Percentiles rank a stretch among this genome's conserved stretches.
These are phyloP conservation scores for Talaromyces sp. DNA, from an alignment of 2,329 filamentous ascomycete genomes.

Conservation along the genomic window DNA sequence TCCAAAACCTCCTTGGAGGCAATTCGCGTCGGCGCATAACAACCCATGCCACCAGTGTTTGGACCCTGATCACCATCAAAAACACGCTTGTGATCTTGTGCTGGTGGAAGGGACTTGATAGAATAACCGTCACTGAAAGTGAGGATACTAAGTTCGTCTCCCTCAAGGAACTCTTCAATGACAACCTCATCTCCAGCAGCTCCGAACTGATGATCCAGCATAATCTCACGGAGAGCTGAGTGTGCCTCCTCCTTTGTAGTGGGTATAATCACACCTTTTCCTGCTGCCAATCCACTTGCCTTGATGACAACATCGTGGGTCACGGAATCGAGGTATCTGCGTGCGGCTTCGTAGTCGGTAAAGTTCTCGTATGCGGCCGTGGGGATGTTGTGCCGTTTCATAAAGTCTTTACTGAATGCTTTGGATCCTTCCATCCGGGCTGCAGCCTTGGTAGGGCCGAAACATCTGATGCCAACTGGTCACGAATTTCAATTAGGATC, in stretches of 20 bases:
- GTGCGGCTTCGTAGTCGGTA: conserved; percentile 67
- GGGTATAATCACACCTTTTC: conserved; percentile 93
- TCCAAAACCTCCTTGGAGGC: conserved; percentile 72
- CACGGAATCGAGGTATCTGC: conserved; percentile 68
- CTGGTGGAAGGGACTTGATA: conserved; percentile 78
- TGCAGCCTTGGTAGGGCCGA: conserved; percentile 80
- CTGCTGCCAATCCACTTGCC: conserved; percentile 84
- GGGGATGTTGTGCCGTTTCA: conserved; percentile 84
- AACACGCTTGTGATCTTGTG: conserved; percentile 95
- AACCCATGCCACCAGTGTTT: conserved; percentile 97
- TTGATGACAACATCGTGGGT: conserved; percentile 84
- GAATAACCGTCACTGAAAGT: conserved; percentile 88
- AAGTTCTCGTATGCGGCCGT: conserved; percentile 93
- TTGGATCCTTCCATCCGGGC: conserved; percentile 94
- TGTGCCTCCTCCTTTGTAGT: conserved; percentile 77
- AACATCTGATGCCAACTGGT: conserved; percentile 69
- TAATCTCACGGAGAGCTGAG: conserved; percentile 78
- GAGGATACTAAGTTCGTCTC: conserved; percentile 87
- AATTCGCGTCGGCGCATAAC: conserved; percentile 86
- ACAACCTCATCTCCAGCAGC: conserved; percentile 85
- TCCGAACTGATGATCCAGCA: conserved; percentile 84
- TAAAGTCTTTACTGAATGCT: conserved; percentile 96
- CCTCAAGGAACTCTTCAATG: conserved; percentile 88
- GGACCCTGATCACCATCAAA: conserved; percentile 85
- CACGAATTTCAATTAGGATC: neutral